phyloP scores from a whole-genome alignment of 1,284 basidiomycete species.

The Tylopilus sp. region DNA sequence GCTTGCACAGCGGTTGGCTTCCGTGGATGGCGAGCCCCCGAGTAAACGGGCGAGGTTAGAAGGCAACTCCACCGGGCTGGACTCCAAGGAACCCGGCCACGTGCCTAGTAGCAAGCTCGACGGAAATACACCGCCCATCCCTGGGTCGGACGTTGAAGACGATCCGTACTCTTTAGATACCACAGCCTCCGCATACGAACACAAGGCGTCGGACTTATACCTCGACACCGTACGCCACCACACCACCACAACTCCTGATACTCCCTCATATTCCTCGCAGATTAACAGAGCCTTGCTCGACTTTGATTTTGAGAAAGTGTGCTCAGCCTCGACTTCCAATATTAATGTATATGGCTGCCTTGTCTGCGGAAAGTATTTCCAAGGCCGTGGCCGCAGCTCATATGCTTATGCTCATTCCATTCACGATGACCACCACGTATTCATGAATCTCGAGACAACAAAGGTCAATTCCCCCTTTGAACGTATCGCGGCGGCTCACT shows the following conservation, averaged over 20 bases:
- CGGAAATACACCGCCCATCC: slow-evolving; percentile 28
- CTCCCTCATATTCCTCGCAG: slow-evolving; percentile 41
- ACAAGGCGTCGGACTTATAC: slow-evolving; percentile 82
- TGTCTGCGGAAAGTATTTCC: slow-evolving; percentile 98
- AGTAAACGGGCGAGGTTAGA: slow-evolving; percentile 42
- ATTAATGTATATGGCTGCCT: slow-evolving; percentile 98
- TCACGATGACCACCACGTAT: slow-evolving; percentile 97
- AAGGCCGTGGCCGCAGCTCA: slow-evolving; percentile 89
- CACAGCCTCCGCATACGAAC: slow-evolving; percentile 39
- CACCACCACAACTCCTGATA: slow-evolving; percentile 12
- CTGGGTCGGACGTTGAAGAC: slow-evolving; percentile 43
- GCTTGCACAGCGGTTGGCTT: slow-evolving; percentile 7
- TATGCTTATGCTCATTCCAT: slow-evolving; percentile 98
- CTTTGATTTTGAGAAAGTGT: slow-evolving; percentile 99
- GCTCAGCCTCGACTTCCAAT: slow-evolving; percentile 93
- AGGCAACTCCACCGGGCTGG: slow-evolving; percentile 13
- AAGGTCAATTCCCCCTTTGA: slow-evolving; percentile 54
- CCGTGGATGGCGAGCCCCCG: slow-evolving; percentile 34
- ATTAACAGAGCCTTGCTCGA: slow-evolving; percentile 88
- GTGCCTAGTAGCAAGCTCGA: slow-evolving; percentile 19
- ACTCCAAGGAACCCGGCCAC: slow-evolving; percentile 14
- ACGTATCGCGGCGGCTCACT: slow-evolving; percentile 20
- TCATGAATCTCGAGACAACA: slow-evolving; percentile 90
- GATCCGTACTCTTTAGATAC: slow-evolving; percentile 45
- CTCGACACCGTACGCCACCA: slow-evolving; percentile 79